Evolutionary conservation across 75 land plant species (phyloP).

Genomic region (Cupressus sempervirens): DNA sequence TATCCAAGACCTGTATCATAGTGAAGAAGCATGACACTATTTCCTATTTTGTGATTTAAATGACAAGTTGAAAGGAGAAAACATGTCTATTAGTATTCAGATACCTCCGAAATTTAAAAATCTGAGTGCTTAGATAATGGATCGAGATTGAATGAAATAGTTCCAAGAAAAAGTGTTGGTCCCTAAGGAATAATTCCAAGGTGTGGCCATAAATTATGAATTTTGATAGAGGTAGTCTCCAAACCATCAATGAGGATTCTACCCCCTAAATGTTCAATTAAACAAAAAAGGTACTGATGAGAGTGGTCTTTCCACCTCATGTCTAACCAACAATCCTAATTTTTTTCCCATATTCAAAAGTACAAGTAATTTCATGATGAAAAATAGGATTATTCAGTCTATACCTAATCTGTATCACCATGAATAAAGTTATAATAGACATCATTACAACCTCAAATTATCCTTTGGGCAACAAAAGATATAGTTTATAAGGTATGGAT

Average conservation of each 20-base stretch:
- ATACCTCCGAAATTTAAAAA: slow-evolving; percentile 43
- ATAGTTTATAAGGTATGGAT: background rate
- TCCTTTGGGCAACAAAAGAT: background rate
- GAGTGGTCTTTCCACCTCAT: slow-evolving; percentile 59
- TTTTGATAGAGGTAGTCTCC: slow-evolving; percentile 35
- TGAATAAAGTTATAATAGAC: background rate
- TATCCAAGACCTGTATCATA: slow-evolving; percentile 28
- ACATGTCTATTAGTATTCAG: background rate
- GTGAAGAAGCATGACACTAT: background rate
- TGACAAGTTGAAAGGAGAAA: background rate
- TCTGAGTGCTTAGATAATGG: slow-evolving; percentile 39
- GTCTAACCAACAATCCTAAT: slow-evolving; percentile 50
- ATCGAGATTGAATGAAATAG: slow-evolving; percentile 40
- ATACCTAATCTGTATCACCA: slow-evolving; percentile 51
- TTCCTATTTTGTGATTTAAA: background rate
- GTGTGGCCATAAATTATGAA: slow-evolving; percentile 42
- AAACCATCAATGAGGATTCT: slow-evolving; percentile 42
- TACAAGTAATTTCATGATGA: slow-evolving; percentile 63
- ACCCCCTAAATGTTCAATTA: slow-evolving; percentile 51
- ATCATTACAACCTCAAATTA: background rate
- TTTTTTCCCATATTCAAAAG: slow-evolving; percentile 52
- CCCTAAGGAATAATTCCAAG: slow-evolving; percentile 58
- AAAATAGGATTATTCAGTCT: slow-evolving; percentile 49
- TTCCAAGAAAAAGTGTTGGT: slow-evolving; percentile 45
- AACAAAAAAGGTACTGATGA: slow-evolving; percentile 50